phyloP scores from a whole-genome alignment of 2,329 filamentous ascomycete genomes.

The Teratosphaeria epicoccoides region DNA sequence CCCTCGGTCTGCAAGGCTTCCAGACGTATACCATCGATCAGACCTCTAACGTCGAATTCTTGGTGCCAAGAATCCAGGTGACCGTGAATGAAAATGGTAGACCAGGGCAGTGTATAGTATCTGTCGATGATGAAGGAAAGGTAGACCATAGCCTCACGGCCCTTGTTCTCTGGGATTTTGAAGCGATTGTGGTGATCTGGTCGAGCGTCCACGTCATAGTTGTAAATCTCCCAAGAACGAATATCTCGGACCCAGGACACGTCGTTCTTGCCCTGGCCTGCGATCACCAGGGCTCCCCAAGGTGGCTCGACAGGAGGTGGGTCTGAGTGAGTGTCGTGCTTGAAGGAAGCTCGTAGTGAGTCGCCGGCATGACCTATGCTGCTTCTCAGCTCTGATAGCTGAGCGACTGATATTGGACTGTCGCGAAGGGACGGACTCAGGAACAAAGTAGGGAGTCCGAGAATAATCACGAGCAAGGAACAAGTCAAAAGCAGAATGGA shows the following conservation, averaged over 20 bases:
- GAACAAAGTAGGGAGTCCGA: background rate
- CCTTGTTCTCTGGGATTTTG: slow-evolving; percentile 37
- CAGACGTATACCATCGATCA: slow-evolving; percentile 15
- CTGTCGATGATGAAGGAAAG: slow-evolving; percentile 35
- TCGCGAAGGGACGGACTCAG: too few relatives aligned
- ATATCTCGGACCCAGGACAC: slow-evolving; percentile 9
- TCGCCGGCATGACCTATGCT: background rate
- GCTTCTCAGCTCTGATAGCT: background rate
- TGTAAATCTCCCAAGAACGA: slow-evolving; percentile 9
- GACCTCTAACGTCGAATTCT: slow-evolving; percentile 10
- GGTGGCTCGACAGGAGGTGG: slow-evolving; percentile 5
- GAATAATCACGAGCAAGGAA: background rate
- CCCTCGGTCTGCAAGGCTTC: slow-evolving; percentile 38
- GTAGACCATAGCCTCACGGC: slow-evolving; percentile 39
- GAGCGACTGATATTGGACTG: background rate
- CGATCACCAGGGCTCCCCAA: slow-evolving; percentile 12
- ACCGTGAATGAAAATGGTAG: slow-evolving; percentile 19
- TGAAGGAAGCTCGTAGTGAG: background rate
- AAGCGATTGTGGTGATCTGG: slow-evolving; percentile 24
- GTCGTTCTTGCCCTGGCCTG: slow-evolving; percentile 5
- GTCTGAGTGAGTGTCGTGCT: background rate
- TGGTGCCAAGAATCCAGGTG: slow-evolving; percentile 10
- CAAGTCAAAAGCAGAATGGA: background rate
- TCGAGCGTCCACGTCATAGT: slow-evolving; percentile 31
- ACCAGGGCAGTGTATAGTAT: slow-evolving; percentile 39